Conservation (phyloP, 306 rosid genomes). For the Vigna radiata region DNA sequence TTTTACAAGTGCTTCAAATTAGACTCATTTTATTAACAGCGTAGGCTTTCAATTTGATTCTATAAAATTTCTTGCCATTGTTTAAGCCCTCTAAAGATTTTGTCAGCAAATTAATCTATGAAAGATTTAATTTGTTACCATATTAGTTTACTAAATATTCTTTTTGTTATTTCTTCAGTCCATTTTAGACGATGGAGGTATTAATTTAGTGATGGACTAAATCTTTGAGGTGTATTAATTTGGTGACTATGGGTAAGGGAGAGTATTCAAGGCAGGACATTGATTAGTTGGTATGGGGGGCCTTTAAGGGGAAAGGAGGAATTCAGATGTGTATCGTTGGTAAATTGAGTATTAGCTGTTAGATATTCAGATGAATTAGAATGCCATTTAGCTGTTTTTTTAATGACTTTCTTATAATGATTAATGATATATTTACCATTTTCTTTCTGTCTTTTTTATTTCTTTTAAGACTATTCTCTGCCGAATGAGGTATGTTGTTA, state of each 20-base stretch:
- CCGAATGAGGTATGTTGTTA: background rate
- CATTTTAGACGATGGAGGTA: background rate
- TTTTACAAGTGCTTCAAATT: no score
- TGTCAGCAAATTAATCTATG: background rate
- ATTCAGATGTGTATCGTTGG: no score
- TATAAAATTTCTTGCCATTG: background rate
- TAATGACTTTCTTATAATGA: background rate
- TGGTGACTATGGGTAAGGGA: no score
- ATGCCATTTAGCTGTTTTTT: slow-evolving; percentile 10
- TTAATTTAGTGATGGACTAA: background rate
- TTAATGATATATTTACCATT: background rate
- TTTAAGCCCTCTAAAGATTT: background rate
- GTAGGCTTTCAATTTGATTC: background rate
- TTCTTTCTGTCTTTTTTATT: slow-evolving; percentile 27
- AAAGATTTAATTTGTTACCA: background rate
- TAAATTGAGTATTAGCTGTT: no score
- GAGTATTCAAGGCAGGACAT: no score
- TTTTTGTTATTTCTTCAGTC: background rate
- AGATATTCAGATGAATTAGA: background rate
- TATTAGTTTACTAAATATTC: background rate
- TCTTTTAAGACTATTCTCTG: slow-evolving; percentile 15
- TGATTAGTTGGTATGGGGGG: no score
- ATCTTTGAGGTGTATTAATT: background rate
- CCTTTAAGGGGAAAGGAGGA: no score
- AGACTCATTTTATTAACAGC: background rate